Base-by-base conservation (phyloP, 495 filamentous ascomycete genomes). In the Aspergillus baeticus region DNA sequence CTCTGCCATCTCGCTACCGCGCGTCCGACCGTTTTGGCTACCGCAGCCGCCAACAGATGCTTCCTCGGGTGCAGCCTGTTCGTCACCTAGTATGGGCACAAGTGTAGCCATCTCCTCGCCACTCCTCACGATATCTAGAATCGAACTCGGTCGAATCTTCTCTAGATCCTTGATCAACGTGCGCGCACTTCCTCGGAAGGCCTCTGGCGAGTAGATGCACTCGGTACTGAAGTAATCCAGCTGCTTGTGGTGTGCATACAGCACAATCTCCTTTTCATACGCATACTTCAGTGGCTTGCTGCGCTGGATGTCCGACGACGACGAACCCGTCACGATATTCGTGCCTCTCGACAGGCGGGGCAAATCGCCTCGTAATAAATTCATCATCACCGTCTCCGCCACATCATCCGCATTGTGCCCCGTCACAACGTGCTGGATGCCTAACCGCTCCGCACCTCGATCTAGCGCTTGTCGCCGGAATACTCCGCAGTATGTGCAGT, bases 361-460 rank as follows among this genome's bases (percentile, higher is more conserved):
- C 37, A 98, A 68, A 74, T 98, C 94, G 17, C 92, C 94, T 23
- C 94, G 82, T 8, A 98, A 78, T 38, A 98, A 71, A 66, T 98
- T 98, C 94, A 98, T 98, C 68, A 98, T 78, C 29, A 98, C 89
- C 10, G 94, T 98, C 78, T 98, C 94, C n/a, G 94, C 94, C 20
- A 97, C 87, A 72, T 98, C 94, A 58, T 98, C 94, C 10, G 95
- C 94, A 69, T 98, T 98, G 69, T 98, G 94, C 1, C 94, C 94
- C 7, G 94, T 98, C 14, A 98, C 93, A 6, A 98, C 95, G 72
- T 98, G 94, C 57, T 84, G 85, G 64, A 98, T 95, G 0, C 86
- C 90, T 58, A 98, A 74, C 61, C 85, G 85, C 62, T 89, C 90
- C 1, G 95, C 92, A 23, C 94, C 94, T 6, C 94, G 84, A 71